A percentile compares a stretch with the other conserved stretches of the same genome.
Conservation (phyloP, 306 rosid genomes). For the Comarum palustre region DNA sequence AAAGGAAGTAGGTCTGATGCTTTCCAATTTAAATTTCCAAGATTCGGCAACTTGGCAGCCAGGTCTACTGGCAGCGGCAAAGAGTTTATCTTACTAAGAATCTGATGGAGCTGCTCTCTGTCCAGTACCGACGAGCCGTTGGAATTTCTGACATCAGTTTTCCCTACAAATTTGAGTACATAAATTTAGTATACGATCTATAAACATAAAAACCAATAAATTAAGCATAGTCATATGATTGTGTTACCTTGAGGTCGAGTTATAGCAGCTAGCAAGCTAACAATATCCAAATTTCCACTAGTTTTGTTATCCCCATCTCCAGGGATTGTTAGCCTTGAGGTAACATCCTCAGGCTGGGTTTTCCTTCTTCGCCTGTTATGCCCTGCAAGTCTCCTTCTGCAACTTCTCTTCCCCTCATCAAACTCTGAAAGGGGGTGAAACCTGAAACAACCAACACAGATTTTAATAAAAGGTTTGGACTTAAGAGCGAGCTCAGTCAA, state of each 20-base stretch:
- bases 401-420: slow-evolving; percentile 87
- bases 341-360: slow-evolving; percentile 70
- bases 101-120: slow-evolving; percentile 71
- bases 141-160: slow-evolving; percentile 54
- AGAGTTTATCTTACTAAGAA: slow-evolving; percentile 65
- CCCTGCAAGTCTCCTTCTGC: slow-evolving; percentile 88
- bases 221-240: neutral
- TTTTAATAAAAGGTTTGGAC: neutral
- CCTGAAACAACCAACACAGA: slow-evolving; percentile 30
- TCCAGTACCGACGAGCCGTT: slow-evolving; percentile 49
- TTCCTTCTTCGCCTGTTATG: slow-evolving; percentile 84
- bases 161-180: slow-evolving; percentile 43
- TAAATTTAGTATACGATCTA: slow-evolving; percentile 14
- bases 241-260: slow-evolving; percentile 65
- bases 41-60: slow-evolving; percentile 66
- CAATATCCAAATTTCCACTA: slow-evolving; percentile 53
- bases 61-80: slow-evolving; percentile 70
- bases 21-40: slow-evolving; percentile 45
- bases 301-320: slow-evolving; percentile 38
- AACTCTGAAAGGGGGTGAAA: slow-evolving; percentile 79
- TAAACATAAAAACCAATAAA: neutral
- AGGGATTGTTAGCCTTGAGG: slow-evolving; percentile 37
- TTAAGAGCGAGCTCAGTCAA: neutral
- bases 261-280: slow-evolving; percentile 63
- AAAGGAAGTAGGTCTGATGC: slow-evolving; percentile 38